Evolutionary conservation across 2,329 filamentous ascomycete species (phyloP).

Genomic region (Trichoderma harzianum): DNA sequence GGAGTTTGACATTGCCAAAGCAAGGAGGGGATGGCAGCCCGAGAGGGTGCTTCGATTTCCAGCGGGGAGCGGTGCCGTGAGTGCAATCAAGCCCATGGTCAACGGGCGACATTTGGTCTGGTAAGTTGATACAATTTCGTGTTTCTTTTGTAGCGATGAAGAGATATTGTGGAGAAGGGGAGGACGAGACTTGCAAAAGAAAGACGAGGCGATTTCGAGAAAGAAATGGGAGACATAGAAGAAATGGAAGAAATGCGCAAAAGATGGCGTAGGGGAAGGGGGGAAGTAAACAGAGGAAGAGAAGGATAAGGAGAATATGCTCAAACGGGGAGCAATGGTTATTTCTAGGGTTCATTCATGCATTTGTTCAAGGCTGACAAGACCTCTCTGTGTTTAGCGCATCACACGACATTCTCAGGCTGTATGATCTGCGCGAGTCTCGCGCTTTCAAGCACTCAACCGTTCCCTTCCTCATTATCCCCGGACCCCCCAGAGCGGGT

Average conservation of each 20-base stretch:
- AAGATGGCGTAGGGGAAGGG: neutral
- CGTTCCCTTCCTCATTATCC: conserved; percentile 94
- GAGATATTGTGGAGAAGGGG: too few species aligned
- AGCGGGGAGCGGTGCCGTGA: conserved; percentile 83
- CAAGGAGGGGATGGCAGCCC: conserved; percentile 62
- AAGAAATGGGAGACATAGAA: neutral
- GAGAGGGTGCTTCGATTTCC: conserved; percentile 84
- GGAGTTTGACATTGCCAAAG: conserved; percentile 84
- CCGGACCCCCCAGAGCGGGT: conserved; percentile 77
- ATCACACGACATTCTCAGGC: conserved; percentile 85
- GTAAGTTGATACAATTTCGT: conserved; percentile 27
- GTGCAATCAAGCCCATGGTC: conserved; percentile 82
- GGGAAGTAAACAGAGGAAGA: neutral
- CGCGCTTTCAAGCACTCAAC: conserved; percentile 67
- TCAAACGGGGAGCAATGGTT: neutral
- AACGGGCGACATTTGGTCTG: conserved; percentile 92
- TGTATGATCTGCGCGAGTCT: conserved; percentile 80
- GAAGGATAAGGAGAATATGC: neutral
- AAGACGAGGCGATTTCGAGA: neutral
- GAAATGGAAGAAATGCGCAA: neutral
- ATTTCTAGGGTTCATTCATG: neutral
- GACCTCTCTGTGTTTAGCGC: conserved; percentile 52
- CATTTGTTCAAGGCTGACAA: neutral
- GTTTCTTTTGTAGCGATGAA: neutral
- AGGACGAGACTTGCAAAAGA: neutral